Conservation (phyloP, 345 rosid genomes). For the Lumnitzera racemosa region DNA sequence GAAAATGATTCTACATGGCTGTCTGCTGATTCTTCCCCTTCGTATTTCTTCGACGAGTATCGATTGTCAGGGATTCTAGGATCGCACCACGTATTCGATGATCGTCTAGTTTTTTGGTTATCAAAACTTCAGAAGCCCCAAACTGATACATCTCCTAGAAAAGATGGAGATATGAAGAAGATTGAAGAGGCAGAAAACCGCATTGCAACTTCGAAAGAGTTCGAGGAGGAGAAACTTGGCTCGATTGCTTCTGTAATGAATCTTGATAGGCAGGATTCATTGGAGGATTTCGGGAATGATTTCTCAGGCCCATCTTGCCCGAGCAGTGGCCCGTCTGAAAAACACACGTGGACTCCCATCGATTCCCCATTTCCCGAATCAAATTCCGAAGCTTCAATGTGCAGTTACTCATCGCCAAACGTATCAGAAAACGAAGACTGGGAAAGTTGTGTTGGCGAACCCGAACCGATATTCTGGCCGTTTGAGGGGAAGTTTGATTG, state of each 20-base stretch:
- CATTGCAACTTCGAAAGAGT: background rate
- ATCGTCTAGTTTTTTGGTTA: slow-evolving; percentile 4
- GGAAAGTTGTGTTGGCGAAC: background rate
- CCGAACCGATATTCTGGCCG: slow-evolving; percentile 16
- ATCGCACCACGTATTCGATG: background rate
- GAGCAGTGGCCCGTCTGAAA: background rate
- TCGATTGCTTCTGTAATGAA: background rate
- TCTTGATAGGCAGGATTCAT: slow-evolving; percentile 6
- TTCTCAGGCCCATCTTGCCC: background rate
- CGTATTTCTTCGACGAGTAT: slow-evolving; percentile 10
- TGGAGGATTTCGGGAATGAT: background rate
- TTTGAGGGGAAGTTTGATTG: slow-evolving; percentile 6
- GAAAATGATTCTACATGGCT: slow-evolving; percentile 6
- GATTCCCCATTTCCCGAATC: background rate
- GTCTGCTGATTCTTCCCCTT: slow-evolving; percentile 6
- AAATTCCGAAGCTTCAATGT: background rate
- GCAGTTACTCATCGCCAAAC: background rate
- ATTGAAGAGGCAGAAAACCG: slow-evolving; percentile 5
- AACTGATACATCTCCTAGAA: background rate
- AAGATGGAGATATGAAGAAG: background rate
- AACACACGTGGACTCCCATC: background rate
- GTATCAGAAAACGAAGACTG: background rate
- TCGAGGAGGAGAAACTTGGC: background rate
- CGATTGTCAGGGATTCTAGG: background rate
- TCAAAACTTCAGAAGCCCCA: background rate